phyloP scores from a whole-genome alignment of 2,329 filamentous ascomycete species.

The Paecilomyces formosus region DNA sequence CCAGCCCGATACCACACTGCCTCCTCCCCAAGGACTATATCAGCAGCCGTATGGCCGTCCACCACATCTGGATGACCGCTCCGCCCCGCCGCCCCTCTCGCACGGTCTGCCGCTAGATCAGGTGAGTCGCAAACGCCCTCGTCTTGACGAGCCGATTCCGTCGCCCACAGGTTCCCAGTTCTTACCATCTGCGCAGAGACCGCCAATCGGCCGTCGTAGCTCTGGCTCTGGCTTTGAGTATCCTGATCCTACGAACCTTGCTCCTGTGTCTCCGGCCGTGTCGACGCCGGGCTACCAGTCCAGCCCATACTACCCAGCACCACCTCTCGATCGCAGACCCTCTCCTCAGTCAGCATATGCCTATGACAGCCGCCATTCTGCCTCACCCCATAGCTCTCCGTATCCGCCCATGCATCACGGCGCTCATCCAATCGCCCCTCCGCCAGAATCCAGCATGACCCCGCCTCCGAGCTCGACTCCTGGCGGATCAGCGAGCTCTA shows the following conservation, averaged over 20 bases:
- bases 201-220: conserved; percentile 32
- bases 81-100: conserved; percentile 27
- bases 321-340: conserved; percentile 33
- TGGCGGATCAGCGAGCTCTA: conserved; percentile 20
- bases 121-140: conserved; percentile 33
- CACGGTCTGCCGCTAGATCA: conserved; percentile 35
- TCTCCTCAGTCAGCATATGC: conserved; percentile 39
- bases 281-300: conserved; percentile 36
- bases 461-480: conserved; percentile 33
- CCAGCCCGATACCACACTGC: conserved; percentile 28
- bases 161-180: background rate
- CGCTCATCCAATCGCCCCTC: conserved; percentile 18
- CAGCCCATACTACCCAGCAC: conserved; percentile 29
- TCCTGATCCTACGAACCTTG: conserved; percentile 39
- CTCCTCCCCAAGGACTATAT: conserved; percentile 35
- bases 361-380: conserved; percentile 34
- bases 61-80: conserved; percentile 17
- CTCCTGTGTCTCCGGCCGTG: conserved; percentile 39
- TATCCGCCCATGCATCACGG: conserved; percentile 29
- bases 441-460: conserved; percentile 25
- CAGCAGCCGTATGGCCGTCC: conserved; percentile 27
- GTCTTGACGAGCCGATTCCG: conserved; percentile 8
- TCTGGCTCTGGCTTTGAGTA: conserved; percentile 40
- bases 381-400: conserved; percentile 36
- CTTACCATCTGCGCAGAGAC: conserved; percentile 25